Evolutionary conservation across 1,284 basidiomycete species (phyloP).

Genomic region (Taiwanofungus camphoratus): DNA sequence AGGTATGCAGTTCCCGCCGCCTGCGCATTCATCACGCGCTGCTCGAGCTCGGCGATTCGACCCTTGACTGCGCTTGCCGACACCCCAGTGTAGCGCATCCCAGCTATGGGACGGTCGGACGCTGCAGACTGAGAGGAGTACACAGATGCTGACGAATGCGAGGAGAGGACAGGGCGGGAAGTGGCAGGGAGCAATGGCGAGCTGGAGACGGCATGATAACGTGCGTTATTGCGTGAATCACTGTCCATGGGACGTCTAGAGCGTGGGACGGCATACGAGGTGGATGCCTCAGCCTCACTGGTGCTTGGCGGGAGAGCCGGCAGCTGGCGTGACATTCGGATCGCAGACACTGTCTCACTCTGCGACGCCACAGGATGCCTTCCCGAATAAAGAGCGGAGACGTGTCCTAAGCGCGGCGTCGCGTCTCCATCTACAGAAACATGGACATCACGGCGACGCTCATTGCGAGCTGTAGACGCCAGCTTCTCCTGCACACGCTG

Average conservation of each 20-base stretch:
- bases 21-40: conserved; percentile 13
- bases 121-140: not conserved
- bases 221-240: no score
- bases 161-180: no score
- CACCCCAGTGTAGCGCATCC: conserved; percentile 5
- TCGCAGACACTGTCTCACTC: no score
- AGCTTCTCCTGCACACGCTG: conserved; percentile 35
- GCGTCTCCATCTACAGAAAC: conserved; percentile 4
- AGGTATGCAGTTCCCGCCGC: conserved; percentile 9
- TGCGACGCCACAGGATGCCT: no score
- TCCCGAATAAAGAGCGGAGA: no score
- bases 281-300: not conserved
- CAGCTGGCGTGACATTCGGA: conserved; percentile 13
- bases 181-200: no score
- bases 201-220: no score
- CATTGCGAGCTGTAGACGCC: conserved; percentile 7
- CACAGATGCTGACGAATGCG: not conserved
- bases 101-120: conserved; percentile 8
- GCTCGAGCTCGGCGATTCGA: conserved; percentile 21
- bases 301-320: conserved; percentile 15
- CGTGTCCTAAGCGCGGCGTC: conserved; percentile 16
- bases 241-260: no score
- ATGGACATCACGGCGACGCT: not conserved
- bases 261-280: no score
- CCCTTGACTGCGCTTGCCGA: conserved; percentile 15